Evolutionary conservation across 495 filamentous ascomycete genomes (phyloP).

Genomic region (Cercophora sp.): DNA sequence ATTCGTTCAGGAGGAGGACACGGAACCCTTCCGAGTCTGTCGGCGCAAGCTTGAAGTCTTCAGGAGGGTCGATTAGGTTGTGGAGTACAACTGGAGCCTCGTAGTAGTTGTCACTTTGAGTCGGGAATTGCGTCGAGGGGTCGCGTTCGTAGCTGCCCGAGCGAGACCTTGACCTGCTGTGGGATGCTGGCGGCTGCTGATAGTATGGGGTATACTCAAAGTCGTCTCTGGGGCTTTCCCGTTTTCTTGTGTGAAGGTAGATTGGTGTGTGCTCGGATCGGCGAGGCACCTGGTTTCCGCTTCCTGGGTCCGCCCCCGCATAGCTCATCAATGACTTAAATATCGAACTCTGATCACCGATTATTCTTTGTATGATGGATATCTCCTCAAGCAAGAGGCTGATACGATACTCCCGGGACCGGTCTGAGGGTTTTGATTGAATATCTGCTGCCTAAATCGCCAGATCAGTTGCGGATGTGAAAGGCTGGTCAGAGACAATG

Average conservation of each 20-base stretch:
- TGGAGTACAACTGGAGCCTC: not conserved
- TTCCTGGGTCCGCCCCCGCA: not conserved
- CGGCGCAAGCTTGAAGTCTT: slow-evolving; percentile 4
- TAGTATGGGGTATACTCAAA: not conserved
- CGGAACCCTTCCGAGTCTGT: slow-evolving; percentile 1
- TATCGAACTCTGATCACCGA: not conserved
- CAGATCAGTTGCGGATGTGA: not conserved
- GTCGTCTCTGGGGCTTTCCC: not conserved
- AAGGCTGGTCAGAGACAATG: not conserved
- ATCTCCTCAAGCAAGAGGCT: slow-evolving; percentile 4
- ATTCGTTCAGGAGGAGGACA: slow-evolving; percentile 2
- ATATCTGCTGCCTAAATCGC: not conserved
- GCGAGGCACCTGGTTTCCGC: not conserved
- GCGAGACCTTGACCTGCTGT: not conserved
- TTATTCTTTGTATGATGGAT: not conserved
- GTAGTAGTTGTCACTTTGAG: not conserved
- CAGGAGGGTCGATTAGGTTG: not conserved
- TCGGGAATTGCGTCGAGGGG: not conserved
- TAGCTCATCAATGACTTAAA: not conserved
- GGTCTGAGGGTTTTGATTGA: slow-evolving; percentile 3
- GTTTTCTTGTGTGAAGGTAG: not conserved
- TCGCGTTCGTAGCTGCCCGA: not conserved
- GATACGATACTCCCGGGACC: slow-evolving; percentile 3
- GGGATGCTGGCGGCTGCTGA: not conserved
- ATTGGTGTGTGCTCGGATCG: not conserved